Percentiles rank a stretch among this genome's conserved stretches.
Conservation (phyloP, 2,329 filamentous ascomycete species). For the Acephala macrosclerotiorum region DNA sequence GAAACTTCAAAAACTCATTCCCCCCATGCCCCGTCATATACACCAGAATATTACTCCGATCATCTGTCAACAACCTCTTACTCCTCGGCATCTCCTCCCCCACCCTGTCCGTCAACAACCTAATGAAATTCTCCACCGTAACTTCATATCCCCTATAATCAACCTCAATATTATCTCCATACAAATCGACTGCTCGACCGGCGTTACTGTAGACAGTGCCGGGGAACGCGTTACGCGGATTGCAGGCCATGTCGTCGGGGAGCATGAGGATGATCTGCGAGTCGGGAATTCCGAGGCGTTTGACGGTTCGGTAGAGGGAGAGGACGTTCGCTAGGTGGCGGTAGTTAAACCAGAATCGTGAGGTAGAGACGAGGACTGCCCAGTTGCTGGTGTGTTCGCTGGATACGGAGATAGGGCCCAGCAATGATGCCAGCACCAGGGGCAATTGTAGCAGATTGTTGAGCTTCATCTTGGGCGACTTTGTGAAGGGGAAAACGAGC, state of each 20-base stretch:
- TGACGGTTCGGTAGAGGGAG: slow-evolving; percentile 96
- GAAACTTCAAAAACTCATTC: slow-evolving; percentile 98
- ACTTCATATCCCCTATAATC: slow-evolving; percentile 99
- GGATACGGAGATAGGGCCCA: slow-evolving; percentile 49
- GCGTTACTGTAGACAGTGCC: slow-evolving; percentile 99
- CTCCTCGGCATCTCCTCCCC: slow-evolving; percentile 94
- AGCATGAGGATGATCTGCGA: slow-evolving; percentile 99
- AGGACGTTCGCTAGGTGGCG: slow-evolving; percentile 97
- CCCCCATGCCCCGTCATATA: slow-evolving; percentile 99
- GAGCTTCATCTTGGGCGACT: slow-evolving; percentile 56
- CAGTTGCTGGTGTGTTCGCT: slow-evolving; percentile 96
- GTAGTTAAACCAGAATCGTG: slow-evolving; percentile 99
- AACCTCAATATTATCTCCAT: slow-evolving; percentile 98
- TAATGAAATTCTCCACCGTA: slow-evolving; percentile 98
- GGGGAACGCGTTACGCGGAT: slow-evolving; percentile 96
- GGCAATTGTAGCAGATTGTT: slow-evolving; percentile 48
- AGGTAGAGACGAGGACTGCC: slow-evolving; percentile 98
- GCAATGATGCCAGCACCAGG: slow-evolving; percentile 55
- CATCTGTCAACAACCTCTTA: slow-evolving; percentile 92
- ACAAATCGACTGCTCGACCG: slow-evolving; percentile 92
- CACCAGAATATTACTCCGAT: slow-evolving; percentile 94
- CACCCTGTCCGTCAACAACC: slow-evolving; percentile 91
- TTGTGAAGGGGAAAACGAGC: slow-evolving; percentile 7
- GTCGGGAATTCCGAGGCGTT: slow-evolving; percentile 95
- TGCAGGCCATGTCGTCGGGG: slow-evolving; percentile 99